Base-by-base conservation (phyloP, 495 filamentous ascomycete genomes). In the Daldinia decipiens region DNA sequence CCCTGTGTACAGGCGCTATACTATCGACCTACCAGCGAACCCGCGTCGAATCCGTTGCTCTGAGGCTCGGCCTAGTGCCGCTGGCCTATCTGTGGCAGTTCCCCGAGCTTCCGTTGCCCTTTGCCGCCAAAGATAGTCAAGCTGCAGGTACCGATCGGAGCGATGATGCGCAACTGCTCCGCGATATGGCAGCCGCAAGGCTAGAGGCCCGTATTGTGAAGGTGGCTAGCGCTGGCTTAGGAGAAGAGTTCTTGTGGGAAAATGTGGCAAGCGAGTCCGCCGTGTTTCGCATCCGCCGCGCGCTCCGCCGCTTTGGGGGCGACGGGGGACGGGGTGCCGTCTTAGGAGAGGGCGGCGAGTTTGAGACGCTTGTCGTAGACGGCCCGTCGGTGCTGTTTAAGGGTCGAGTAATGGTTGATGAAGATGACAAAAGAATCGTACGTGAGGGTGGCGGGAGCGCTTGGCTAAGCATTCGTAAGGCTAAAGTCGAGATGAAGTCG, bases 1-100 rank as follows among this genome's bases (percentile, higher is more conserved):
- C 94, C 31, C 81, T 99, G 67, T 93, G 89, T 57, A 92, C 94
- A 0, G 95, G 95, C 54, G 95, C 95, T 2, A 98, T 99, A 67
- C 84, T 98, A 24, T 94, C 91, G 1, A 95, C 93, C 1, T 99
- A 99, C 78, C 95, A 99, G 80, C 91, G 95, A 56, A 98, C 95
- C 0, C 84, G 95, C 11, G 89, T 98, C 26, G 95, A 99, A 82
- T 93, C 91, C 45, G 91, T 98, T 9, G 93, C 93, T 3, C 68
- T 85, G 0, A 84, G 95, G 7, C 81, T 99, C 1, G 90, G 90
- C 11, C 84, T 99, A 2, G 84, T 86, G 0, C 93, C 95, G 2
- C 82, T 99, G 26, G 88, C 92, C 1, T 98, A 89, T 79, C 82
- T 99, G 50, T 99, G 95, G 95, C 90, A 94, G 80, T 97, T 91